Evolutionary conservation across 345 rosid species (phyloP), one percentile per base, ranked within the genome.

Genomic region (Gossypium bickii): DNA sequence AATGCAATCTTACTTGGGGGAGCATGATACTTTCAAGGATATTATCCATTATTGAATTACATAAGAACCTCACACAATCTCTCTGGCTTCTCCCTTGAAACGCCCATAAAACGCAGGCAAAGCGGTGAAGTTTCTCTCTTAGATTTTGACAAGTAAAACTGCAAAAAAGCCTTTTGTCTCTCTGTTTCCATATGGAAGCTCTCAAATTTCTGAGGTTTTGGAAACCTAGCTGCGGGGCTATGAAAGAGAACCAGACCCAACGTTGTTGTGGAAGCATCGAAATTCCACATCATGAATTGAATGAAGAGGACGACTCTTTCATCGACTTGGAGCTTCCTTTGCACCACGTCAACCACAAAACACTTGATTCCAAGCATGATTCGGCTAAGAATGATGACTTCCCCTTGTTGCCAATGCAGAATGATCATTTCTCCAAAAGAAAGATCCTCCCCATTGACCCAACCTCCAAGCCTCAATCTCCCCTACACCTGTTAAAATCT

Each of bases 291-390:
- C 48, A 55, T 25, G 88, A 88, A 1, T 68, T 80, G 59, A 86
- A 78, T 0, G 94, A 90, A 67, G 98, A 82, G 59, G 98, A 94
- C 3, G 98, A 94, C 72, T 92, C 98, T 0, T 92, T 91, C 84
- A 86, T 92, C 77, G 98, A 94, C 71, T 79, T 94, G 75, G 93
- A 94, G 84, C 88, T 94, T 69, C 77, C 93, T 80, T 85, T 85
- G 29, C 82, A 89, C 53, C 84, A 82, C 51, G 67, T 56, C 74
- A 81, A 83, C 80, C 49, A 34, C 51, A 76, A 51, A 7, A 45
- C 65, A 43, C 78, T 74, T 59, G 80, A 79, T 74, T 73, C 55
- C 27, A 67, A 25, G 1, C 53, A 80, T 17, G 80, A 65, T 20
- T 22, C 72, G 11, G 72, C 70, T 15, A 76, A 24, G 47, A 20